Conservation (phyloP, 257 asterid genomes). For the Dorcoceras hygrometricum region DNA sequence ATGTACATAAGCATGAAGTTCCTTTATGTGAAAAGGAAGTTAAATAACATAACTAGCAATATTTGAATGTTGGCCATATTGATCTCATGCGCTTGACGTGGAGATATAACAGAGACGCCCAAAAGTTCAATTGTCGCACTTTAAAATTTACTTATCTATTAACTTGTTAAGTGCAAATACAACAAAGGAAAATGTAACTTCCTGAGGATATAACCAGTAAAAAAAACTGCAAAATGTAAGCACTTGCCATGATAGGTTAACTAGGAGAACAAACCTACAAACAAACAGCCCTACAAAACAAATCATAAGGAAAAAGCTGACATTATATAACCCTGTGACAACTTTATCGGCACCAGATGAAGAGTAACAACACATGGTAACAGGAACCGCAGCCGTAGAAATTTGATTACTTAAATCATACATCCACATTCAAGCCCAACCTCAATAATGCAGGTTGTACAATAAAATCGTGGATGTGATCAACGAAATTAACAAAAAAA, state of each 20-base stretch:
- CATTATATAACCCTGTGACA: neutral
- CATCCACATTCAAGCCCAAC: conserved; percentile 7
- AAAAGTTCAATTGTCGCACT: neutral
- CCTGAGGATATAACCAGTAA: neutral
- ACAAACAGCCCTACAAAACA: neutral
- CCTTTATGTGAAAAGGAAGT: neutral
- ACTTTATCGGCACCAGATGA: neutral
- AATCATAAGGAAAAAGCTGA: neutral
- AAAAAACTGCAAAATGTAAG: neutral
- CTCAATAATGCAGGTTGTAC: neutral
- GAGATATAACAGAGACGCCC: neutral
- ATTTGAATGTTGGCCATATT: neutral
- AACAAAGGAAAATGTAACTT: neutral
- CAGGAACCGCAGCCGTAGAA: neutral
- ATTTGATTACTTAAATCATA: neutral
- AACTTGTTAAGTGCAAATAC: neutral
- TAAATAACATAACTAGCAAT: neutral
- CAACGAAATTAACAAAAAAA: neutral
- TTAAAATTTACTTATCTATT: neutral
- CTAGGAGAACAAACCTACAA: neutral
- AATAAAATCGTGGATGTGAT: too few relatives aligned
- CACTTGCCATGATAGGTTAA: neutral
- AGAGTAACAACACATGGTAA: neutral
- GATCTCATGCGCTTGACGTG: neutral
- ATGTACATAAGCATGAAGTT: neutral